These are phyloP conservation scores for Yamadazyma epiphylla DNA, from an alignment of 1,139 yeast genomes.

Conservation along the genomic window DNA sequence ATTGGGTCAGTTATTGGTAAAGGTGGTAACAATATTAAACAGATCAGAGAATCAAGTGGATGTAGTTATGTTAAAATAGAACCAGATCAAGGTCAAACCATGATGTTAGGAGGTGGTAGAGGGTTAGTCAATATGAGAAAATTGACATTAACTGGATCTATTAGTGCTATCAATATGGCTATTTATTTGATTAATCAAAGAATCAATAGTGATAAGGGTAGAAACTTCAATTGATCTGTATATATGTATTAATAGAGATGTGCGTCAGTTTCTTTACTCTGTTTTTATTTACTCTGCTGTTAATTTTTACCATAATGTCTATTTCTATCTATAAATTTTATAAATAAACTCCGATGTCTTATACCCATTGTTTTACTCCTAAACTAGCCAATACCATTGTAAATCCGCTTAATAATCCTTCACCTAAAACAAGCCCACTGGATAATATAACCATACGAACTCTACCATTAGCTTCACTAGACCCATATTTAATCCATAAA, in stretches of 20 bases:
- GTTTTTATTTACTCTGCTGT: conserved; percentile 1
- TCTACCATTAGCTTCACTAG: conserved; percentile 25
- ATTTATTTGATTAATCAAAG: conserved; percentile 73
- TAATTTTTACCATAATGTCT: background rate
- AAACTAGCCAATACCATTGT: conserved; percentile 75
- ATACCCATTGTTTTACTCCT: conserved; percentile 47
- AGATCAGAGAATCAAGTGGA: conserved; percentile 73
- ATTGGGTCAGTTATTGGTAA: conserved; percentile 87
- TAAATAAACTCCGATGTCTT: too few relatives aligned
- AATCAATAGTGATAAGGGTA: conserved; percentile 61
- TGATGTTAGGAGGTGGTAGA: conserved; percentile 54
- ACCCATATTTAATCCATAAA: conserved; percentile 38
- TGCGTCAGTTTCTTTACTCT: conserved; percentile 1
- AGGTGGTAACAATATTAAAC: conserved; percentile 80
- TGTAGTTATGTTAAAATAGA: conserved; percentile 69
- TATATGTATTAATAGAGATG: background rate
- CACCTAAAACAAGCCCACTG: conserved; percentile 90
- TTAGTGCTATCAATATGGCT: conserved; percentile 72
- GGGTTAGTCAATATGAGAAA: conserved; percentile 58
- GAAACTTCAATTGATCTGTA: conserved; percentile 20
- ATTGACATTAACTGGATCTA: conserved; percentile 67
- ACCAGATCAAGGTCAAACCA: conserved; percentile 44
- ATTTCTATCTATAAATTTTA: background rate
- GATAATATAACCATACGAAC: conserved; percentile 82
- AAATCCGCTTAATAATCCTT: conserved; percentile 81